Conservation (phyloP, 163 green algal species). For the Volvox carteri region DNA sequence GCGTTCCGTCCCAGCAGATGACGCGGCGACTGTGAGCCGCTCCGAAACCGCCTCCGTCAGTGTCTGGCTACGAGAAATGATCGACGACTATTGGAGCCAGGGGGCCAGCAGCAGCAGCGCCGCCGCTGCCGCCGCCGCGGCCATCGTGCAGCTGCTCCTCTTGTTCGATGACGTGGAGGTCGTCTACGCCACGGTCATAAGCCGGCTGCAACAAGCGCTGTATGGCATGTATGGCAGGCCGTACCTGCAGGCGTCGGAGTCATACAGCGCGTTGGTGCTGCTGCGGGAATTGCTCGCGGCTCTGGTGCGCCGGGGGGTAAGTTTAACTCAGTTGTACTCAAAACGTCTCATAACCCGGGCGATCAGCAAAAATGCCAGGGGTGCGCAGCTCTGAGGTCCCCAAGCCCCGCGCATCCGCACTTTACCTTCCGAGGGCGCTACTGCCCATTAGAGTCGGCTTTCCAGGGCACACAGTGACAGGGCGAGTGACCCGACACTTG, state of each 20-base stretch:
- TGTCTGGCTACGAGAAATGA: background rate
- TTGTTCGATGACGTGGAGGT: slow-evolving; percentile 30
- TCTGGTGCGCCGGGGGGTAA: background rate
- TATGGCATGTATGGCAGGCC: slow-evolving; percentile 46
- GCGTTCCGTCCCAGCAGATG: background rate
- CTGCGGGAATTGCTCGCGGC: slow-evolving; percentile 38
- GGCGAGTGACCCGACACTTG: no score
- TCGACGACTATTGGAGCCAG: slow-evolving; percentile 28
- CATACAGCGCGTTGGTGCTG: slow-evolving; percentile 32
- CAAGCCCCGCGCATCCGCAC: no score
- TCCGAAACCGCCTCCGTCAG: background rate
- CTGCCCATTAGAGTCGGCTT: no score
- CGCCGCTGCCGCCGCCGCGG: background rate
- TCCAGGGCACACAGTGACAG: no score
- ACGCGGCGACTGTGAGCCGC: background rate
- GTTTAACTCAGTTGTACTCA: no score
- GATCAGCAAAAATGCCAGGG: no score
- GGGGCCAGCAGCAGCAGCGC: background rate
- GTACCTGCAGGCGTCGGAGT: slow-evolving; percentile 34
- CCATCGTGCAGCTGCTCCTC: slow-evolving; percentile 29
- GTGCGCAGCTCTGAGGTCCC: no score
- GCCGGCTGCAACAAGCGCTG: slow-evolving; percentile 8
- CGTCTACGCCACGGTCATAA: background rate
- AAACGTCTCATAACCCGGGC: no score
- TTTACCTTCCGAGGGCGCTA: no score